Percentiles rank a stretch among this genome's conserved stretches.
Conservation (phyloP, 768 basidiomycete genomes). For the Boletus edulis region DNA sequence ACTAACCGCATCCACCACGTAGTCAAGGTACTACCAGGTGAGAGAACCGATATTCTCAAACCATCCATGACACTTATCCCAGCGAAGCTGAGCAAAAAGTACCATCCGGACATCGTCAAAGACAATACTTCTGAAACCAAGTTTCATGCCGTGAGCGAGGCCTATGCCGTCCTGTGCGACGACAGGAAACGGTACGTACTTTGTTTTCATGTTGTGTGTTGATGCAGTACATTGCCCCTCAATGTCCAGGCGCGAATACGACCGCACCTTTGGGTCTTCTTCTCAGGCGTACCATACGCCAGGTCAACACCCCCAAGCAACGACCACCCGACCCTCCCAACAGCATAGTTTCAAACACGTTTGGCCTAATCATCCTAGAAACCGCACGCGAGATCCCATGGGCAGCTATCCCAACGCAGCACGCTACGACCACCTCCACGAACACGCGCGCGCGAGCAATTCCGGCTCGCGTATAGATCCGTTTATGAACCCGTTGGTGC, state of each 20-base stretch:
- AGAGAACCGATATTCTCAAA: background rate
- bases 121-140: conserved; percentile 38
- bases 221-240: background rate
- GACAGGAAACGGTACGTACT: conserved; percentile 41
- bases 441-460: conserved; percentile 4
- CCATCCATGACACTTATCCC: background rate
- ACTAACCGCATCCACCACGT: background rate
- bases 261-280: conserved; percentile 20
- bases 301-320: conserved; percentile 31
- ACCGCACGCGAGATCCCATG: conserved; percentile 16
- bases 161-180: conserved; percentile 44
- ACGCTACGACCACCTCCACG: conserved; percentile 9
- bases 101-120: conserved; percentile 44
- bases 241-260: conserved; percentile 32
- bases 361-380: conserved; percentile 27
- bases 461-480: conserved; percentile 16
- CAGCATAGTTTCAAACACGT: conserved; percentile 24
- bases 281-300: conserved; percentile 1
- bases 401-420: conserved; percentile 7
- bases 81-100: conserved; percentile 44
- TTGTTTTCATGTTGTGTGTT: background rate
- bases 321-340: conserved; percentile 24
- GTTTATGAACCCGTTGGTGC: conserved; percentile 25
- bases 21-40: conserved; percentile 34
- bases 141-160: conserved; percentile 47